Evolutionary conservation across 306 rosid genomes (phyloP).

Genomic region (Purshia tridentata): DNA sequence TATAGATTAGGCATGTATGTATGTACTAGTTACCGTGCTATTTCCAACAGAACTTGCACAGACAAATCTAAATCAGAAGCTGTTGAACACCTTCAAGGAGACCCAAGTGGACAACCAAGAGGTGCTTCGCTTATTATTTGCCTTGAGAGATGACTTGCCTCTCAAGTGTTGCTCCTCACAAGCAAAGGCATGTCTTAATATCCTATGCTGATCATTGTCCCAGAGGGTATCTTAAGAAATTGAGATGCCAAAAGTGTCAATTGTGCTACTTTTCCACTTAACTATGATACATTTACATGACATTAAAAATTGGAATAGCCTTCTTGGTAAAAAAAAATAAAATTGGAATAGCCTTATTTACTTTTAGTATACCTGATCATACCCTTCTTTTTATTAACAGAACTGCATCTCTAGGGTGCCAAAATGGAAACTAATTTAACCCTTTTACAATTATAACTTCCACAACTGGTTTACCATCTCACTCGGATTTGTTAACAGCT

Average conservation of each 20-base stretch:
- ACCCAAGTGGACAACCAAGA: slow-evolving; percentile 49
- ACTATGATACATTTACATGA: not conserved
- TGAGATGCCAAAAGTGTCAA: not conserved
- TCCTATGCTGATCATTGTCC: slow-evolving; percentile 4
- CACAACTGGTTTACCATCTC: slow-evolving; percentile 10
- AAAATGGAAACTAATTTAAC: slow-evolving; percentile 11
- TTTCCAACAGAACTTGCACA: slow-evolving; percentile 37
- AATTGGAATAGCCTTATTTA: not conserved
- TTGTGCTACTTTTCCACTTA: not conserved
- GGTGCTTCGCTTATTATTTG: slow-evolving; percentile 49
- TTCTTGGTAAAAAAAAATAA: no score
- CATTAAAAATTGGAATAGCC: not conserved
- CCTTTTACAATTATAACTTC: not conserved
- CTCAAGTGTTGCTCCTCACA: slow-evolving; percentile 46
- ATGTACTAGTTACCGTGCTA: not conserved
- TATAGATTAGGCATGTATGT: not conserved
- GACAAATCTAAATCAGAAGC: slow-evolving; percentile 40
- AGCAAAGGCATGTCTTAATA: slow-evolving; percentile 35
- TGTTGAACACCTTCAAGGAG: slow-evolving; percentile 35
- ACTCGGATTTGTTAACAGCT: slow-evolving; percentile 37
- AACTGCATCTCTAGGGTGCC: not conserved
- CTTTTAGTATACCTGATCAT: not conserved
- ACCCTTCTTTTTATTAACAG: not conserved
- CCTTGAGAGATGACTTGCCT: slow-evolving; percentile 46
- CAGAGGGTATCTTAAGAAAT: not conserved